phyloP scores from a whole-genome alignment of 1,284 basidiomycete genomes.

The Entoloma clypeatum region DNA sequence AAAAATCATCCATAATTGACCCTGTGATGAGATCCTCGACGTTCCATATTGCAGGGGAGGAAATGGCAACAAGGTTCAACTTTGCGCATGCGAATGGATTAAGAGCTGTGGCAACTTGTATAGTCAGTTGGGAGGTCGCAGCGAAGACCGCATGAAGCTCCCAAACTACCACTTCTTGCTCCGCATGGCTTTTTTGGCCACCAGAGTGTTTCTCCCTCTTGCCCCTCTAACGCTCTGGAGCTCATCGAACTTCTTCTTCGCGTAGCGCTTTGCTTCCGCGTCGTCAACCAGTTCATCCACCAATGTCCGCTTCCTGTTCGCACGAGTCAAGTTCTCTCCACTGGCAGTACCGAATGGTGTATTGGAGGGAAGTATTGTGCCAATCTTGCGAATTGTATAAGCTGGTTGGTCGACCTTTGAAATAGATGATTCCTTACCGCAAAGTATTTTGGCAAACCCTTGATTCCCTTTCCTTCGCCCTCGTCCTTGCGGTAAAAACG shows the following conservation, averaged over 20 bases:
- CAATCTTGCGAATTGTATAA: conserved; percentile 56
- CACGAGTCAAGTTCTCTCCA: conserved; percentile 64
- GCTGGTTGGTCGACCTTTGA: conserved; percentile 5
- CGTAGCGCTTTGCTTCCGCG: conserved; percentile 80
- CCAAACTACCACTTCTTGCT: conserved; percentile 65
- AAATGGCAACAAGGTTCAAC: too few relatives aligned
- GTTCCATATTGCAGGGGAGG: too few relatives aligned
- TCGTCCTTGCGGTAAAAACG: conserved; percentile 87
- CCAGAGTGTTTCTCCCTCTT: conserved; percentile 71
- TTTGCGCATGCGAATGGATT: too few relatives aligned
- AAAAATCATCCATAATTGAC: too few relatives aligned
- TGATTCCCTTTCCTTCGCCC: conserved; percentile 81
- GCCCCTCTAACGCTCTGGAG: conserved; percentile 71
- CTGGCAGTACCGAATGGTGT: conserved; percentile 76
- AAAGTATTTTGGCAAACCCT: conserved; percentile 85
- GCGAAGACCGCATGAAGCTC: not conserved
- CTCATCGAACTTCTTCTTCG: conserved; percentile 92
- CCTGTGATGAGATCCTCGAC: too few relatives aligned
- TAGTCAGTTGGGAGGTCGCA: too few relatives aligned
- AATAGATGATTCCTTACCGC: conserved; percentile 49
- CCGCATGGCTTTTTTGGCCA: conserved; percentile 59
- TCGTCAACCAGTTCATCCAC: conserved; percentile 90
- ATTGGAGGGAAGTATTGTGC: conserved; percentile 76
- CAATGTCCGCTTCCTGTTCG: conserved; percentile 73
- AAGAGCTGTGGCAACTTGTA: too few relatives aligned